These are phyloP conservation scores for Zychaea mexicana DNA, from an alignment of 371 early-diverging fungal genomes.

Conservation along the genomic window DNA sequence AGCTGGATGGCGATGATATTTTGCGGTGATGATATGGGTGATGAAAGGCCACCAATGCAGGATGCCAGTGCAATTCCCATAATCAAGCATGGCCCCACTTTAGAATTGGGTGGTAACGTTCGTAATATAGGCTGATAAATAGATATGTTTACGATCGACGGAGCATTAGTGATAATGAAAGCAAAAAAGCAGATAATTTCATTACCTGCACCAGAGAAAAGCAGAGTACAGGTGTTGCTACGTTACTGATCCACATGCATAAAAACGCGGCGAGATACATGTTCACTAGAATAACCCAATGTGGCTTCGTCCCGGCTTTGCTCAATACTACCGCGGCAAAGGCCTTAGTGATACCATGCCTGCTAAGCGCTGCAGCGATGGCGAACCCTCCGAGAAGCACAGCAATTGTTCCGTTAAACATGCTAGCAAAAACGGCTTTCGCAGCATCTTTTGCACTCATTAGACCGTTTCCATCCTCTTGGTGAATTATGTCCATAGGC, in stretches of 20 bases:
- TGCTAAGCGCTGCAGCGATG: constrained; percentile 82
- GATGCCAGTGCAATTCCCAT: constrained; percentile 95
- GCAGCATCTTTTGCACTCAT: constrained; percentile 70
- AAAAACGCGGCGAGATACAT: constrained; percentile 79
- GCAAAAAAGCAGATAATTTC: background rate
- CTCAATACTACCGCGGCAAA: constrained; percentile 68
- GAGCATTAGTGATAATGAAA: background rate
- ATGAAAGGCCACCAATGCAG: constrained; percentile 94
- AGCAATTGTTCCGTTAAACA: constrained; percentile 97
- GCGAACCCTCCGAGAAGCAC: constrained; percentile 93
- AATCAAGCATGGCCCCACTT: constrained; percentile 71
- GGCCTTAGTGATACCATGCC: constrained; percentile 69
- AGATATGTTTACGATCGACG: background rate
- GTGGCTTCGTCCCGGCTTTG: constrained; percentile 71
- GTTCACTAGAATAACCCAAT: constrained; percentile 68
- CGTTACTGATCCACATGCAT: constrained; percentile 84
- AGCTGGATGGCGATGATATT: constrained; percentile 85
- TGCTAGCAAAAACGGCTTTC: constrained; percentile 82
- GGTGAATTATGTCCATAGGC: constrained; percentile 63
- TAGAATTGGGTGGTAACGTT: constrained; percentile 60
- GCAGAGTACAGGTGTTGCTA: constrained; percentile 85
- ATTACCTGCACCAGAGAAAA: constrained; percentile 58
- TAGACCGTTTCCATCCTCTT: constrained; percentile 44
- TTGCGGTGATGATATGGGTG: constrained; percentile 95
- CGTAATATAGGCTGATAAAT: constrained; percentile 62